Conservation (phyloP, 1,284 basidiomycete genomes). For the Erythrobasidium hasegawianum region DNA sequence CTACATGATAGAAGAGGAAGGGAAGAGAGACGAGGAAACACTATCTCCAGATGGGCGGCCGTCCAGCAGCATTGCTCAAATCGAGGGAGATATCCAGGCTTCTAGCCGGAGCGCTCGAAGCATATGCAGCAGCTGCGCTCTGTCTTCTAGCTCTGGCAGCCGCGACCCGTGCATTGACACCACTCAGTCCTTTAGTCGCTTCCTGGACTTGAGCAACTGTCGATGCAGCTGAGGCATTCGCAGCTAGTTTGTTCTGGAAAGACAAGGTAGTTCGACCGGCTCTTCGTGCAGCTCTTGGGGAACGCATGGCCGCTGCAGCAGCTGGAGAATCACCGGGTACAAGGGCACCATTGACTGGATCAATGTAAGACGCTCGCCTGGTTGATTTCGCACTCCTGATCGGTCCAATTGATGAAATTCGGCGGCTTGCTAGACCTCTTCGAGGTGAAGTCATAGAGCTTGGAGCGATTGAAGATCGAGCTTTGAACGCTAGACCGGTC, state of each 20-base stretch:
- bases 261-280: slow-evolving; percentile 17
- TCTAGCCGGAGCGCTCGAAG: neutral
- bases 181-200: neutral
- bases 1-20: no score
- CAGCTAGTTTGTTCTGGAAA: slow-evolving; percentile 27
- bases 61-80: neutral
- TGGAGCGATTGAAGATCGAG: neutral
- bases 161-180: slow-evolving; percentile 22
- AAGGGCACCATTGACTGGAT: slow-evolving; percentile 8
- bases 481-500: neutral
- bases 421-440: neutral
- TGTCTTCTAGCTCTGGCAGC: slow-evolving; percentile 22
- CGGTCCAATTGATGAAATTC: slow-evolving; percentile 24
- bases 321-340: slow-evolving; percentile 1
- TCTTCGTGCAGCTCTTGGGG: slow-evolving; percentile 1
- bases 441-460: neutral
- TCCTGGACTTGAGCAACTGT: neutral
- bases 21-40: no score
- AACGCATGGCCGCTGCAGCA: neutral
- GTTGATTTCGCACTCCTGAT: slow-evolving; percentile 31
- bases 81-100: slow-evolving; percentile 8
- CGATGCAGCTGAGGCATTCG: slow-evolving; percentile 7
- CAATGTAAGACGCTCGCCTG: slow-evolving; percentile 24
- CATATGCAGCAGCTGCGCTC: slow-evolving; percentile 8
- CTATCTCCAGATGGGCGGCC: neutral